These are phyloP conservation scores for Colletotrichum karsti DNA, from an alignment of 2,329 filamentous ascomycete species.

Conservation along the genomic window DNA sequence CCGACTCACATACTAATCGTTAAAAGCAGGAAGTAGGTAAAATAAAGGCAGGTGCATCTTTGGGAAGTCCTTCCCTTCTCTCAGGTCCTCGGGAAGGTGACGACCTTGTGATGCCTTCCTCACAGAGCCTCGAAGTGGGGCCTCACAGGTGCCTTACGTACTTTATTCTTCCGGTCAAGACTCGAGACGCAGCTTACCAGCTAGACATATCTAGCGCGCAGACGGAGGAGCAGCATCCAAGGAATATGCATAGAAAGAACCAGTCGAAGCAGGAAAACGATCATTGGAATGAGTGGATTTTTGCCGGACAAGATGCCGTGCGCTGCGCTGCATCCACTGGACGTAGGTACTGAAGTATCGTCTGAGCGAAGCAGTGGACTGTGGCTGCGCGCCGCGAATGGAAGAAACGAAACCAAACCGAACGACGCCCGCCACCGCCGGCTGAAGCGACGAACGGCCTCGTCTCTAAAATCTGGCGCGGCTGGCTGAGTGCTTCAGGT, in stretches of 20 bases:
- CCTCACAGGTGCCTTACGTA: not conserved
- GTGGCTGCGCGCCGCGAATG: constrained; percentile 14
- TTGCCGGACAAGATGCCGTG: not conserved
- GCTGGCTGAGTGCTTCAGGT: not conserved
- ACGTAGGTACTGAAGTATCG: too few relatives aligned
- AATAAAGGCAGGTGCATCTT: too few relatives aligned
- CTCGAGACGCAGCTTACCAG: not conserved
- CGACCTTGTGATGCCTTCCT: not conserved
- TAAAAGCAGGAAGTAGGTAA: too few relatives aligned
- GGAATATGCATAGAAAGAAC: constrained; percentile 40
- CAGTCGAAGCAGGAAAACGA: constrained; percentile 24
- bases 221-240: not conserved
- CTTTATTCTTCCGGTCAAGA: not conserved
- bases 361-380: not conserved
- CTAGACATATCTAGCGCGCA: not conserved
- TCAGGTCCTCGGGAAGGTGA: not conserved
- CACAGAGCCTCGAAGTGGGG: not conserved
- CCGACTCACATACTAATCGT: too few relatives aligned
- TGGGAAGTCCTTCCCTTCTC: too few relatives aligned
- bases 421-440: constrained; percentile 1
- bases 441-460: constrained; percentile 10
- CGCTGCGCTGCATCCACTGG: too few relatives aligned
- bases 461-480: not conserved
- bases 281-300: not conserved
- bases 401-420: constrained; percentile 17